Evolutionary conservation across 2,329 filamentous ascomycete genomes (phyloP).

Genomic region (Monosporascus sp.): DNA sequence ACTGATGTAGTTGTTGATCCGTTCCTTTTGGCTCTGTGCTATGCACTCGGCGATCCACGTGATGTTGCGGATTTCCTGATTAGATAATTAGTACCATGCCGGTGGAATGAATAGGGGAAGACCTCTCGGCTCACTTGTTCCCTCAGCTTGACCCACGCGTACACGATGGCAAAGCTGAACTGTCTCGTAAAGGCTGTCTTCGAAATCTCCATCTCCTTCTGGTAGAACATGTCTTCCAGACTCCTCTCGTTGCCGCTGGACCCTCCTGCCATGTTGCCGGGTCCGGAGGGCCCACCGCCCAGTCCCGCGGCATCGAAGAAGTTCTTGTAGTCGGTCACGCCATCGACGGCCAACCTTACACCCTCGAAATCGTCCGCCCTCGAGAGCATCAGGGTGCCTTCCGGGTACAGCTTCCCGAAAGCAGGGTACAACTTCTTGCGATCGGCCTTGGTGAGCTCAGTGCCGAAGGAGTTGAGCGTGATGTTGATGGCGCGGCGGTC

Average conservation of each 20-base stretch:
- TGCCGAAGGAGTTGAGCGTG: slow-evolving; percentile 97
- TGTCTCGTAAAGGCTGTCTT: slow-evolving; percentile 94
- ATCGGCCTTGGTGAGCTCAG: slow-evolving; percentile 88
- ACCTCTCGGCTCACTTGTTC: slow-evolving; percentile 73
- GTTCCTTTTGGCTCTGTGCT: slow-evolving; percentile 98
- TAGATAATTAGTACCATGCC: slow-evolving; percentile 18
- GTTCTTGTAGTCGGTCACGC: slow-evolving; percentile 85
- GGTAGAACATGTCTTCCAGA: slow-evolving; percentile 95
- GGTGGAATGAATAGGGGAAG: neutral
- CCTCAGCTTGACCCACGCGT: slow-evolving; percentile 94
- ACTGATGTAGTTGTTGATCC: slow-evolving; percentile 98
- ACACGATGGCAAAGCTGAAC: slow-evolving; percentile 92
- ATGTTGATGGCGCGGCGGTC: slow-evolving; percentile 98
- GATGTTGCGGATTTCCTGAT: slow-evolving; percentile 95
- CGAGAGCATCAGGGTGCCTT: slow-evolving; percentile 91
- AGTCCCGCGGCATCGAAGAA: slow-evolving; percentile 92
- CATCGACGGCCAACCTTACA: slow-evolving; percentile 88
- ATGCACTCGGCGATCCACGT: slow-evolving; percentile 99
- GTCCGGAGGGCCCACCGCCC: slow-evolving; percentile 63
- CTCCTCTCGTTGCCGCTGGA: slow-evolving; percentile 79
- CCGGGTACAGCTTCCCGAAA: slow-evolving; percentile 87
- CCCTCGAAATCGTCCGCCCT: slow-evolving; percentile 93
- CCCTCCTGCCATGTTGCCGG: slow-evolving; percentile 82
- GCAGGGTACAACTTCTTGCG: slow-evolving; percentile 93
- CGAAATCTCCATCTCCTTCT: slow-evolving; percentile 98